These are phyloP conservation scores for Pleurotus eryngii DNA, from an alignment of 768 basidiomycete genomes.

Conservation along the genomic window DNA sequence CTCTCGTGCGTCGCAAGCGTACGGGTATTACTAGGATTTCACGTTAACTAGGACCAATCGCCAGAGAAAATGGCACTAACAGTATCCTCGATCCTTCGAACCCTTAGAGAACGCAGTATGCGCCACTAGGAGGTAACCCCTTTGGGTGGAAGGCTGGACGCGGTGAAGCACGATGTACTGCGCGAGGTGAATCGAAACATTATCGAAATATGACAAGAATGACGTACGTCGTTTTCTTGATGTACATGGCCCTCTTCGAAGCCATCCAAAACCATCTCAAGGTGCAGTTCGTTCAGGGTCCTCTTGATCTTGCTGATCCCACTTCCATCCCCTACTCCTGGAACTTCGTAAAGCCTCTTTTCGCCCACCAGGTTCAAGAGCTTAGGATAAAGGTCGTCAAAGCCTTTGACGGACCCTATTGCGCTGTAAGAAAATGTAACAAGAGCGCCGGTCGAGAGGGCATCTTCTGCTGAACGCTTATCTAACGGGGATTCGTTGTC, in stretches of 20 bases:
- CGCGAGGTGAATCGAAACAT: not conserved
- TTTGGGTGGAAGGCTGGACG: conserved; percentile 85
- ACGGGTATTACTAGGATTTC: conserved; percentile 56
- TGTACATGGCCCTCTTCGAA: conserved; percentile 95
- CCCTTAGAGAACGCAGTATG: conserved; percentile 91
- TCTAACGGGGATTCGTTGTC: conserved; percentile 92
- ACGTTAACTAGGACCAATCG: conserved; percentile 34
- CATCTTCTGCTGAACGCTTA: conserved; percentile 92
- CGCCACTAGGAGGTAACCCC: conserved; percentile 88
- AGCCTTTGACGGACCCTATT: conserved; percentile 92
- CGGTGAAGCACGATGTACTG: conserved; percentile 94
- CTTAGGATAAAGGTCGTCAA: conserved; percentile 96
- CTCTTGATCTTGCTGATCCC: conserved; percentile 61
- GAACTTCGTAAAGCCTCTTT: conserved; percentile 73
- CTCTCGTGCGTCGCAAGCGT: conserved; percentile 75
- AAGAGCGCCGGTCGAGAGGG: conserved; percentile 91
- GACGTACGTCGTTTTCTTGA: conserved; percentile 89
- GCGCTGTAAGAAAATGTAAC: conserved; percentile 87
- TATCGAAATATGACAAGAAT: not conserved
- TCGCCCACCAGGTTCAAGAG: conserved; percentile 88
- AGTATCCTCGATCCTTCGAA: conserved; percentile 73
- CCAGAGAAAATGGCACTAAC: conserved; percentile 41
- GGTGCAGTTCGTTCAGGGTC: conserved; percentile 80
- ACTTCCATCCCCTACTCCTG: conserved; percentile 50
- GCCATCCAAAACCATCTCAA: conserved; percentile 87